Conservation (phyloP, 2,329 filamentous ascomycete species). For the Diaporthe amygdali region DNA sequence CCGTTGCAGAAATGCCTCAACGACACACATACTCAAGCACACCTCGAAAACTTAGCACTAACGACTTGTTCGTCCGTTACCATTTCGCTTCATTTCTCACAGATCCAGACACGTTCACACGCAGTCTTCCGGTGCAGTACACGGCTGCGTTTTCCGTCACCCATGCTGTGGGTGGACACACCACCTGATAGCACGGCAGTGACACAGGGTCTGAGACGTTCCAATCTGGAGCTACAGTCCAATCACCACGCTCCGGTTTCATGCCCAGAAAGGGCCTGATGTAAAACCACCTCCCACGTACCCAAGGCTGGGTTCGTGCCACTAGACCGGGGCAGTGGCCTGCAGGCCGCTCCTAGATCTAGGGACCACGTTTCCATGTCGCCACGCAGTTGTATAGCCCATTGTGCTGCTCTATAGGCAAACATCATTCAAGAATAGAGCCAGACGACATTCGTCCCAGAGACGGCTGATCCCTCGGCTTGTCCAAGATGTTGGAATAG, state of each 20-base stretch:
- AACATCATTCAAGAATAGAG: conserved; percentile 1
- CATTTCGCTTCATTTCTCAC: neutral
- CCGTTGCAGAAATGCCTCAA: neutral
- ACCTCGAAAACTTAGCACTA: neutral
- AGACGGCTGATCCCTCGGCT: conserved; percentile 54
- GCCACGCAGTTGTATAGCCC: no score
- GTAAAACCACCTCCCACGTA: neutral
- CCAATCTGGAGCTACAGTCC: neutral
- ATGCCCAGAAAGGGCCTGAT: neutral
- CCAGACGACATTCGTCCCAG: conserved; percentile 39
- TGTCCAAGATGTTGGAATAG: conserved; percentile 62
- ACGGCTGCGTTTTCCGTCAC: neutral
- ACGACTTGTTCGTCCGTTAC: neutral
- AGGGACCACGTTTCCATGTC: no score
- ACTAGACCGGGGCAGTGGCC: neutral
- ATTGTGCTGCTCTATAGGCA: neutral
- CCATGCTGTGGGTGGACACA: neutral
- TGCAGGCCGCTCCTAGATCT: neutral
- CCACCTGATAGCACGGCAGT: neutral
- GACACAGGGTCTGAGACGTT: neutral
- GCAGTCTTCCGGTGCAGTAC: neutral
- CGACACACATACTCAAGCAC: neutral
- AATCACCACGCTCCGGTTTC: no score
- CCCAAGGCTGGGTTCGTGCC: no score
- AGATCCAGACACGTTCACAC: no score